phyloP scores from a whole-genome alignment of 495 filamentous ascomycete genomes.

The Tuber indicum region DNA sequence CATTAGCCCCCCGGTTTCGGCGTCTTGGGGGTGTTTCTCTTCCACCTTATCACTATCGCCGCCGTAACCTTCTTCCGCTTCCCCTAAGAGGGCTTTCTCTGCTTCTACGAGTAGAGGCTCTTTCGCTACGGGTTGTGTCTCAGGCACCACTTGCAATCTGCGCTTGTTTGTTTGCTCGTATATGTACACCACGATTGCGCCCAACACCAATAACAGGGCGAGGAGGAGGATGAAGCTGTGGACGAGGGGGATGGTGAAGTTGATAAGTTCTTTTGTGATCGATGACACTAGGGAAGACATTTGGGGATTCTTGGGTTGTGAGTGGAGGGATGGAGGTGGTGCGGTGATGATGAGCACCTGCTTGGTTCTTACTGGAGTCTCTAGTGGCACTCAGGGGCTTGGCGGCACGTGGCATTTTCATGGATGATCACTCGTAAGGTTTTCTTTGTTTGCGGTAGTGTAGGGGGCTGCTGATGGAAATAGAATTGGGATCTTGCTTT shows the following conservation, averaged over 20 bases:
- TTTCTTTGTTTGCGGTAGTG: background rate
- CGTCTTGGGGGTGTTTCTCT: background rate
- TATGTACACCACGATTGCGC: background rate
- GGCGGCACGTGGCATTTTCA: background rate
- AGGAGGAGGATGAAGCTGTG: slow-evolving; percentile 1
- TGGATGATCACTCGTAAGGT: background rate
- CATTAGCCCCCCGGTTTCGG: background rate
- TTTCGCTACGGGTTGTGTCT: background rate
- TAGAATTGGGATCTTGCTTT: background rate
- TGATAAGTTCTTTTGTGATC: background rate
- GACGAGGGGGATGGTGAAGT: background rate
- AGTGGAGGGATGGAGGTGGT: background rate
- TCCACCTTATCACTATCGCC: background rate
- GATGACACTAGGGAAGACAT: background rate
- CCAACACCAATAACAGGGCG: background rate
- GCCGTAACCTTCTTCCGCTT: background rate
- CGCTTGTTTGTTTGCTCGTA: background rate
- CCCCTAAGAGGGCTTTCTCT: background rate
- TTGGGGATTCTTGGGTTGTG: background rate
- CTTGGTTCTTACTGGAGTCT: background rate
- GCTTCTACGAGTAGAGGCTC: background rate
- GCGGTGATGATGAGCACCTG: background rate
- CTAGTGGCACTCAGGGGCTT: background rate
- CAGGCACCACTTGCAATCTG: background rate
- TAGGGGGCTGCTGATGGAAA: background rate